Percentiles rank a stretch among this genome's conserved stretches.
Evolutionary conservation across 2,329 filamentous ascomycete species (phyloP).

Genomic region (Talaromyces funiculosus): DNA sequence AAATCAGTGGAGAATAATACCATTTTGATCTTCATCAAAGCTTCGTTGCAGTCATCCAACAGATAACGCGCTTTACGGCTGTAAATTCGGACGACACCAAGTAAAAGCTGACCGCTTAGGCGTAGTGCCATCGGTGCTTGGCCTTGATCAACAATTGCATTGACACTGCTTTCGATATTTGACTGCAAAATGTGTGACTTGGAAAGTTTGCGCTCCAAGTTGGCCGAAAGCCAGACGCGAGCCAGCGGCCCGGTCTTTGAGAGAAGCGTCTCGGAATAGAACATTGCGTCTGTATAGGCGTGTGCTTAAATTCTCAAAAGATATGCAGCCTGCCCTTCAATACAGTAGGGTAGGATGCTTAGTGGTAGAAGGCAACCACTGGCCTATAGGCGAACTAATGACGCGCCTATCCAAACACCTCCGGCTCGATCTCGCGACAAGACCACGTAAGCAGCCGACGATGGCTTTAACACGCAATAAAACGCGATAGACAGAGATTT

Average conservation of each 20-base stretch:
- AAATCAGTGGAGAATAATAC: constrained; percentile 45
- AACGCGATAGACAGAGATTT: background rate
- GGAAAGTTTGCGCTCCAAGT: constrained; percentile 95
- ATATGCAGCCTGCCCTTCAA: constrained; percentile 8
- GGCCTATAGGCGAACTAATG: background rate
- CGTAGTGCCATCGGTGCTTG: constrained; percentile 93
- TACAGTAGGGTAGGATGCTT: background rate
- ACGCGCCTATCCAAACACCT: constrained; percentile 17
- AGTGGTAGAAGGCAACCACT: constrained; percentile 6
- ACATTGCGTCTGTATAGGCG: constrained; percentile 56
- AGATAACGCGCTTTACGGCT: constrained; percentile 95
- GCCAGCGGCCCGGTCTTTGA: constrained; percentile 96
- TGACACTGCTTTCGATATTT: constrained; percentile 89
- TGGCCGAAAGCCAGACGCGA: constrained; percentile 96
- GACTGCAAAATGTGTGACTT: constrained; percentile 94
- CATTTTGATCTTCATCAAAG: constrained; percentile 97
- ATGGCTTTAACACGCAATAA: background rate
- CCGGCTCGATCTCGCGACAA: constrained; percentile 11
- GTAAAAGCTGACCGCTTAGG: constrained; percentile 84
- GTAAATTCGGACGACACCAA: constrained; percentile 96
- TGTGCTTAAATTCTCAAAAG: constrained; percentile 25
- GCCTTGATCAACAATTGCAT: constrained; percentile 86
- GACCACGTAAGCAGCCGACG: background rate
- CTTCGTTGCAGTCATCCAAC: constrained; percentile 95
- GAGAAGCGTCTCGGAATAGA: constrained; percentile 92